These are phyloP conservation scores for Berkeleyomyces basicola DNA, from an alignment of 2,329 filamentous ascomycete species.

Conservation along the genomic window DNA sequence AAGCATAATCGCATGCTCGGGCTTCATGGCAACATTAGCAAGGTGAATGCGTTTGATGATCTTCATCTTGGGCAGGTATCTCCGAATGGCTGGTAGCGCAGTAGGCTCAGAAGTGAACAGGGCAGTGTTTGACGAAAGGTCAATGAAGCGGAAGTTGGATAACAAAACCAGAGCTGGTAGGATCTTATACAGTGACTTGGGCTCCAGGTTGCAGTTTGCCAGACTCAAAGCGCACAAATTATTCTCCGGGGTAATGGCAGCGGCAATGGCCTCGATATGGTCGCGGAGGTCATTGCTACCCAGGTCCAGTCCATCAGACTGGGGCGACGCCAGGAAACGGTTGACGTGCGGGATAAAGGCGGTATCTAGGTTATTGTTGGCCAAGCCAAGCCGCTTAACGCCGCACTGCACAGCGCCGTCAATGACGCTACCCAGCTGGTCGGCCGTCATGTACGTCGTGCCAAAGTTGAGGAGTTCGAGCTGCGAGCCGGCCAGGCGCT, in stretches of 20 bases:
- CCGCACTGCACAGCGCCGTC: constrained; percentile 68
- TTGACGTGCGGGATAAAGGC: constrained; percentile 61
- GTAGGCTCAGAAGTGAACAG: constrained; percentile 62
- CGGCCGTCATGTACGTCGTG: constrained; percentile 55
- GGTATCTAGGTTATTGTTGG: constrained; percentile 60
- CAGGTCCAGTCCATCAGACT: constrained; percentile 77
- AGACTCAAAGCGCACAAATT: constrained; percentile 49
- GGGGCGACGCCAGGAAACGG: constrained; percentile 55
- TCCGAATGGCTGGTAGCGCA: constrained; percentile 57
- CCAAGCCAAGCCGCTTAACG: constrained; percentile 62
- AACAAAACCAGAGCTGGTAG: constrained; percentile 57
- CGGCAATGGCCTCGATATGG: constrained; percentile 34
- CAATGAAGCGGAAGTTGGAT: constrained; percentile 67
- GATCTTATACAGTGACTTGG: constrained; percentile 54
- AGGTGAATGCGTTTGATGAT: constrained; percentile 73
- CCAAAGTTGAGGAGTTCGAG: constrained; percentile 74
- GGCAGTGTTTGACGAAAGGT: constrained; percentile 75
- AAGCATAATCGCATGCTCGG: constrained; percentile 79
- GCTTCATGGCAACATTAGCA: constrained; percentile 63
- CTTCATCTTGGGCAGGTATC: constrained; percentile 63
- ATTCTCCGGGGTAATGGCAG: constrained; percentile 32
- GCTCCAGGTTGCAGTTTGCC: constrained; percentile 66
- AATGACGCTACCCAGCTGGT: constrained; percentile 60
- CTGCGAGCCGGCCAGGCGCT: constrained; percentile 56
- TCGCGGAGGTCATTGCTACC: constrained; percentile 62